Evolutionary conservation across 768 basidiomycete species (phyloP).

Genomic region (Lentinula edodes): DNA sequence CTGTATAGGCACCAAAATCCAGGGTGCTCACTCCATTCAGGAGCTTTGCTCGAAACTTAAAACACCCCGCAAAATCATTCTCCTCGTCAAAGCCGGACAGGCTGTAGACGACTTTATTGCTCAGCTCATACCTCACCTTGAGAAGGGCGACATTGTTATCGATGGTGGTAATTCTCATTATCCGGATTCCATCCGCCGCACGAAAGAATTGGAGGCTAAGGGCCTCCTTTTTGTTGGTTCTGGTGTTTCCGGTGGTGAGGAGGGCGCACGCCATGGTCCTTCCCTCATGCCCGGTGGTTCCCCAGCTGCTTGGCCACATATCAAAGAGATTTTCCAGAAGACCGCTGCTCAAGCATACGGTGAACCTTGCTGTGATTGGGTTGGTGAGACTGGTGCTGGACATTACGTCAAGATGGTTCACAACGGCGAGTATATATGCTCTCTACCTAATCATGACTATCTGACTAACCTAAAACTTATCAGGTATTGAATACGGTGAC

Average conservation of each 20-base stretch:
- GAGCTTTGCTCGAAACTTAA: constrained; percentile 92
- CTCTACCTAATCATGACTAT: constrained; percentile 8
- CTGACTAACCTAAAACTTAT: background rate
- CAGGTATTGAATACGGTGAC: constrained; percentile 99
- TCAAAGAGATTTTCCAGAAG: constrained; percentile 99
- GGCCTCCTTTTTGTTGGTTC: constrained; percentile 96
- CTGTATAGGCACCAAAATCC: constrained; percentile 80
- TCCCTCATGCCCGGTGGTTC: constrained; percentile 99
- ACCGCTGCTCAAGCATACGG: constrained; percentile 92
- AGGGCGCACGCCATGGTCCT: constrained; percentile 95
- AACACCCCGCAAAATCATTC: constrained; percentile 92
- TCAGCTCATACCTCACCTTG: constrained; percentile 85
- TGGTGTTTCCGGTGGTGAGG: constrained; percentile 99
- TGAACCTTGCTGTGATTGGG: constrained; percentile 99
- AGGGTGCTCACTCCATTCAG: constrained; percentile 90
- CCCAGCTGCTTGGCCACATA: constrained; percentile 87
- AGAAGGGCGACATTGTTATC: constrained; percentile 96
- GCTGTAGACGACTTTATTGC: constrained; percentile 96
- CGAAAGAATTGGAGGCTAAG: constrained; percentile 88
- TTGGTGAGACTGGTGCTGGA: constrained; percentile 90
- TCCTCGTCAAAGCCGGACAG: constrained; percentile 95
- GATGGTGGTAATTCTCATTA: constrained; percentile 99
- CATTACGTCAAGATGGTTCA: constrained; percentile 99
- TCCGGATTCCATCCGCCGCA: constrained; percentile 95
- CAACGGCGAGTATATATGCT: constrained; percentile 53